A percentile compares a stretch with the other conserved stretches of the same genome.
These are phyloP conservation scores for Hemileia vastatrix DNA, from an alignment of 1,284 basidiomycete species.

Conservation along the genomic window DNA sequence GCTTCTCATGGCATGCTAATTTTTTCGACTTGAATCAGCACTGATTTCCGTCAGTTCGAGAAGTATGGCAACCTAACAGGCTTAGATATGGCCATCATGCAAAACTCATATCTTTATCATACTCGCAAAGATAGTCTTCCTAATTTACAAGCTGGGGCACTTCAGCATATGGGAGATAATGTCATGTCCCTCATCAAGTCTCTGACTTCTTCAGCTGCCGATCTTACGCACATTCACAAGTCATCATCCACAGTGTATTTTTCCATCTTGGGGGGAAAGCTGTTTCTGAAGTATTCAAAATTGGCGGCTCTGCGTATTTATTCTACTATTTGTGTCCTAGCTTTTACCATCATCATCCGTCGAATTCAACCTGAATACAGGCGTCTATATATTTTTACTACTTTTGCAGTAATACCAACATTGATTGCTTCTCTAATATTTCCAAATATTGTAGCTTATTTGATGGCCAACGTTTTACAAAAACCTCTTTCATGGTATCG, in stretches of 20 bases:
- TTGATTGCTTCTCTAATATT: constrained; percentile 50
- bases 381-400: constrained; percentile 26
- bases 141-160: constrained; percentile 66
- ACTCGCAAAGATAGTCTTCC: constrained; percentile 75
- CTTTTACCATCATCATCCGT: constrained; percentile 24
- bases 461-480: constrained; percentile 59
- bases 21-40: constrained; percentile 50
- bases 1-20: constrained; percentile 26
- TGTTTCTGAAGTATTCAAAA: constrained; percentile 65
- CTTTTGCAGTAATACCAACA: constrained; percentile 29
- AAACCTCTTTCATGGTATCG: constrained; percentile 49
- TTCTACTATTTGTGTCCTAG: constrained; percentile 45
- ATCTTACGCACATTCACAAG: constrained; percentile 56
- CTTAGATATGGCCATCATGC: constrained; percentile 78
- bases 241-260: constrained; percentile 57
- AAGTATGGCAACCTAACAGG: constrained; percentile 59
- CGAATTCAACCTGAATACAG: constrained; percentile 9
- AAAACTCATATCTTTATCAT: constrained; percentile 87
- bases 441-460: constrained; percentile 62
- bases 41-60: constrained; percentile 89
- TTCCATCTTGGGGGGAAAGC: constrained; percentile 57
- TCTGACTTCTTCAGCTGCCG: constrained; percentile 57
- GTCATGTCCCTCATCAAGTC: constrained; percentile 69
- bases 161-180: constrained; percentile 85
- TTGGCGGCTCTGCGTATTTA: constrained; percentile 63